Evolutionary conservation across 2,329 filamentous ascomycete species (phyloP).

Genomic region (Phoma sp.): DNA sequence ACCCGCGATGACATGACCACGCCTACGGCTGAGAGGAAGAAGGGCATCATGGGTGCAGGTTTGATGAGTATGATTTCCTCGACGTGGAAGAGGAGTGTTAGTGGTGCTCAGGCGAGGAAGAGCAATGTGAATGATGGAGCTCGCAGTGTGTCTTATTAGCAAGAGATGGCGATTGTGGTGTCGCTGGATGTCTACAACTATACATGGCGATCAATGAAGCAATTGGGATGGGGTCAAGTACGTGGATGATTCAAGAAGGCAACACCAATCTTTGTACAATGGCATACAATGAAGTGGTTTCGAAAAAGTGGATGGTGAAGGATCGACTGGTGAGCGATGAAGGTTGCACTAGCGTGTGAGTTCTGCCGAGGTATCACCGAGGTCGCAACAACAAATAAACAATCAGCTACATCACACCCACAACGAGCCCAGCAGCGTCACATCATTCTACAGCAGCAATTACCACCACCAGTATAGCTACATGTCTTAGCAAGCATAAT

Average conservation of each 20-base stretch:
- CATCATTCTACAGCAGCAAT: background rate
- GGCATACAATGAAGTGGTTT: no score
- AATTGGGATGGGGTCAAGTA: no score
- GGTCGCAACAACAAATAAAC: slow-evolving; percentile 17
- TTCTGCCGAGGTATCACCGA: slow-evolving; percentile 3
- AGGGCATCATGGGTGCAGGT: slow-evolving; percentile 16
- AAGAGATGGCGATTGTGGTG: background rate
- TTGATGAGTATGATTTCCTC: slow-evolving; percentile 32
- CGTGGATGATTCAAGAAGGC: no score
- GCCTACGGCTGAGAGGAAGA: slow-evolving; percentile 25
- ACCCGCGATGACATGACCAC: slow-evolving; percentile 29
- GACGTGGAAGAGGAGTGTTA: slow-evolving; percentile 34
- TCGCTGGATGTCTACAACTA: no score
- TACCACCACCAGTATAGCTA: background rate
- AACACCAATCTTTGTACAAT: no score
- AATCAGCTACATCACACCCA: background rate
- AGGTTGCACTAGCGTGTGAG: background rate
- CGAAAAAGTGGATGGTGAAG: no score
- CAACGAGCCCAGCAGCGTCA: slow-evolving; percentile 4
- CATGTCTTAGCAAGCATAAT: slow-evolving; percentile 15
- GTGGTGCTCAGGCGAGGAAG: background rate
- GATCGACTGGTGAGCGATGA: slow-evolving; percentile 10
- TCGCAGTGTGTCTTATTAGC: slow-evolving; percentile 8
- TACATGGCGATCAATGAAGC: no score
- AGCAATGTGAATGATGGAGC: background rate